Evolutionary conservation across 805 yeast species (phyloP).

Genomic region (Candida broadrunensis): DNA sequence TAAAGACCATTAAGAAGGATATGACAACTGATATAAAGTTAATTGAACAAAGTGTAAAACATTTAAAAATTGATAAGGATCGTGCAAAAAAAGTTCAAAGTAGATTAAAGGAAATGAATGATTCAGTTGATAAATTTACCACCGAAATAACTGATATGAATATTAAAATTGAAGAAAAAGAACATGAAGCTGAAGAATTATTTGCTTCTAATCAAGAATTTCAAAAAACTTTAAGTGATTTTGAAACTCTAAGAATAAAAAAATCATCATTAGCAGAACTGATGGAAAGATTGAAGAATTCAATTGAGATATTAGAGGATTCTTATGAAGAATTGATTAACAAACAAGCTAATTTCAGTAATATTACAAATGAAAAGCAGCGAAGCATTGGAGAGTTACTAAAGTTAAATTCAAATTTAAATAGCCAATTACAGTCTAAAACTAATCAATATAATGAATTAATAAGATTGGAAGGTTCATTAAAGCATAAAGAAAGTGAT

Average conservation of each 20-base stretch:
- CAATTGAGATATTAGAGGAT: slow-evolving; percentile 47
- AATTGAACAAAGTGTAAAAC: slow-evolving; percentile 74
- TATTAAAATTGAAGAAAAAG: slow-evolving; percentile 47
- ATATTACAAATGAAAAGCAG: slow-evolving; percentile 15
- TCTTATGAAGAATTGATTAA: slow-evolving; percentile 26
- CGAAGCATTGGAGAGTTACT: slow-evolving; percentile 7
- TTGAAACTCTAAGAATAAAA: slow-evolving; percentile 55
- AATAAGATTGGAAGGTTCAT: slow-evolving; percentile 54
- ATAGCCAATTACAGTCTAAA: slow-evolving; percentile 9
- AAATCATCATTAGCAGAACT: slow-evolving; percentile 47
- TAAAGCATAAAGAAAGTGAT: slow-evolving; percentile 41
- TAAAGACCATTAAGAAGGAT: slow-evolving; percentile 75
- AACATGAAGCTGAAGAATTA: slow-evolving; percentile 57
- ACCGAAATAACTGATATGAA: slow-evolving; percentile 49
- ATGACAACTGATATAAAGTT: slow-evolving; percentile 72
- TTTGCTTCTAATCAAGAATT: slow-evolving; percentile 80
- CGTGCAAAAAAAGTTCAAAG: slow-evolving; percentile 60
- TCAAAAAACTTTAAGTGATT: slow-evolving; percentile 63
- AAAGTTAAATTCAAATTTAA: slow-evolving; percentile 13
- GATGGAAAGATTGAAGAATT: slow-evolving; percentile 45
- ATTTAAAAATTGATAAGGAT: slow-evolving; percentile 67
- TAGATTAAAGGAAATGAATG: slow-evolving; percentile 42
- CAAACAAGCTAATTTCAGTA: slow-evolving; percentile 27
- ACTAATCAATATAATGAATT: slow-evolving; percentile 26
- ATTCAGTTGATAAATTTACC: slow-evolving; percentile 43